phyloP scores from a whole-genome alignment of 805 yeast genomes.

The Spathaspora arborariae region DNA sequence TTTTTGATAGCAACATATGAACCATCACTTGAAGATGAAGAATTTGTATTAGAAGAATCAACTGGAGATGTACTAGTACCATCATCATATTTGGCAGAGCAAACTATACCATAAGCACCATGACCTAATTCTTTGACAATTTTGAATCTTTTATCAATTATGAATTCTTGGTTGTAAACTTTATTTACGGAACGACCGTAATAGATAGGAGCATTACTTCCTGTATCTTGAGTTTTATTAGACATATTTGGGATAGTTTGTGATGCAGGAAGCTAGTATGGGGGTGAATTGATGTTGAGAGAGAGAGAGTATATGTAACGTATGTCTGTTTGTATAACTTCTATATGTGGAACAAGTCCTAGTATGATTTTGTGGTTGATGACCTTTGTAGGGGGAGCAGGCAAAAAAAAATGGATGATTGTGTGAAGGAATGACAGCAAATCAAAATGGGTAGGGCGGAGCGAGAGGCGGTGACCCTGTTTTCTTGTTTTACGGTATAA shows the following conservation, averaged over 20 bases:
- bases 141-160: conserved; percentile 84
- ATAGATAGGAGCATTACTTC: conserved; percentile 1
- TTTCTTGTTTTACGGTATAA: too few species aligned
- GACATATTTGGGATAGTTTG: background rate
- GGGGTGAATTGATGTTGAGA: background rate
- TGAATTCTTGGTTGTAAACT: conserved; percentile 78
- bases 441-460: background rate
- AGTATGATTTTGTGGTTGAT: background rate
- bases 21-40: conserved; percentile 22
- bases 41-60: background rate
- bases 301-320: background rate
- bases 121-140: conserved; percentile 93
- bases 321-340: background rate
- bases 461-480: too few species aligned
- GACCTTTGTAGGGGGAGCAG: background rate
- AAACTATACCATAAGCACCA: conserved; percentile 97
- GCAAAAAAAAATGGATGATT: background rate
- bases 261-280: too few species aligned
- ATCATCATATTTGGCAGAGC: conserved; percentile 86
- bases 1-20: conserved; percentile 85
- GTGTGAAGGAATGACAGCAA: background rate
- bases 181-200: conserved; percentile 35
- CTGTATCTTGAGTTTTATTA: background rate
- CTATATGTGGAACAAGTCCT: background rate
- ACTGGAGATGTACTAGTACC: conserved; percentile 39